A percentile compares a stretch with the other conserved stretches of the same genome.
Conservation (phyloP, 1,139 yeast species). For the Protomyces arabidopsidicola region DNA sequence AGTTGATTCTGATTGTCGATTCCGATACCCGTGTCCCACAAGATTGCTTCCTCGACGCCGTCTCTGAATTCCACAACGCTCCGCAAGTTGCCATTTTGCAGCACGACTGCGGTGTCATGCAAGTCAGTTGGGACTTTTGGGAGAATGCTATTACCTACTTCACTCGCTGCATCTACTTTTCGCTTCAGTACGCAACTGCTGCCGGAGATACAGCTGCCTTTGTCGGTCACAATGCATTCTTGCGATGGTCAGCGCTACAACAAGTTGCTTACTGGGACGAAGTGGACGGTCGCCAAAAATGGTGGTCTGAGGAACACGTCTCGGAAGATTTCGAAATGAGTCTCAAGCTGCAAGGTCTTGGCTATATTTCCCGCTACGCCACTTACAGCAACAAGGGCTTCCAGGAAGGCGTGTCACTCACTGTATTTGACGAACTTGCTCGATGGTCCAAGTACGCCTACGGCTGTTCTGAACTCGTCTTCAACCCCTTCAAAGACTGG, state of each 20-base stretch:
- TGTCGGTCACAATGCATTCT: slow-evolving; percentile 32
- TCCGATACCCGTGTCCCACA: slow-evolving; percentile 33
- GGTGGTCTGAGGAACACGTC: slow-evolving; percentile 32
- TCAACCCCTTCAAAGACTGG: slow-evolving; percentile 30
- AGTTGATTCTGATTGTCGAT: slow-evolving; percentile 31
- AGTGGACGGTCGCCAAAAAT: slow-evolving; percentile 30
- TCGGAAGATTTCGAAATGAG: slow-evolving; percentile 33
- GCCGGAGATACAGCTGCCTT: slow-evolving; percentile 33
- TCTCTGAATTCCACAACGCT: slow-evolving; percentile 31
- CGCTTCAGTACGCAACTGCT: slow-evolving; percentile 32
- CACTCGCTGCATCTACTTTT: slow-evolving; percentile 31
- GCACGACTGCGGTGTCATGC: slow-evolving; percentile 32
- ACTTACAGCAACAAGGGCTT: slow-evolving; percentile 30
- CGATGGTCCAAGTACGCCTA: slow-evolving; percentile 33
- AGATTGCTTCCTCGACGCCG: slow-evolving; percentile 33
- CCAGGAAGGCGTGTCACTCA: slow-evolving; percentile 32
- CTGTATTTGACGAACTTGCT: slow-evolving; percentile 32
- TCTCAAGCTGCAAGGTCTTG: slow-evolving; percentile 31
- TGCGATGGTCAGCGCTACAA: slow-evolving; percentile 32
- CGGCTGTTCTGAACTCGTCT: slow-evolving; percentile 31
- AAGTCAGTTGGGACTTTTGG: slow-evolving; percentile 31
- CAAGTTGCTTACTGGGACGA: slow-evolving; percentile 30
- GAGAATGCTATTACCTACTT: slow-evolving; percentile 32
- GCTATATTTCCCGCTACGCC: slow-evolving; percentile 29
- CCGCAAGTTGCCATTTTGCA: slow-evolving; percentile 32